phyloP scores from a whole-genome alignment of 2,329 filamentous ascomycete species.

The Trichophyton benhamiae region DNA sequence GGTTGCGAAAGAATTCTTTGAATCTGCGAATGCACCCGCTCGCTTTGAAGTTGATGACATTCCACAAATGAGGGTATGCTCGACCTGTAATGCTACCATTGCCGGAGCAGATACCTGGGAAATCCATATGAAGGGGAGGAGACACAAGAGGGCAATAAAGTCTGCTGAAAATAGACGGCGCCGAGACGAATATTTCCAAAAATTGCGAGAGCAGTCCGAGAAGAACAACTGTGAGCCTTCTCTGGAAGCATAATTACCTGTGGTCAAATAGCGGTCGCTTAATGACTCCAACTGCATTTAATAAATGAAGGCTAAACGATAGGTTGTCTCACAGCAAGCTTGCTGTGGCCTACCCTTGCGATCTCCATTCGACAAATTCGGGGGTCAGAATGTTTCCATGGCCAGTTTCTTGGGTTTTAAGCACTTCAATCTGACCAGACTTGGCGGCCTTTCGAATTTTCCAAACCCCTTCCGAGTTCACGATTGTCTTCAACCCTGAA shows the following conservation, averaged over 20 bases:
- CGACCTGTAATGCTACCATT: constrained; percentile 51
- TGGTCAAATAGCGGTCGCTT: not conserved
- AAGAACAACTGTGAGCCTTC: not conserved
- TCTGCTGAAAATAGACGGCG: constrained; percentile 20
- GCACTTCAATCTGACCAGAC: constrained; percentile 57
- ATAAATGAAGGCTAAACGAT: too few species aligned
- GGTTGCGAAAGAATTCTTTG: constrained; percentile 45
- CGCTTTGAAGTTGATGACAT: constrained; percentile 34
- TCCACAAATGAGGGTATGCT: constrained; percentile 48
- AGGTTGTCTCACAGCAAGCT: too few species aligned
- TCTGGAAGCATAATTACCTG: not conserved
- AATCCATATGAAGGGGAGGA: constrained; percentile 43
- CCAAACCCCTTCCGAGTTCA: constrained; percentile 62
- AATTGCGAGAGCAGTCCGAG: constrained; percentile 13
- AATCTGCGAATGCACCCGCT: constrained; percentile 40
- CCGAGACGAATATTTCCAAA: constrained; percentile 23
- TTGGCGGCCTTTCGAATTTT: constrained; percentile 57
- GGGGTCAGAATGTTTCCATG: constrained; percentile 64
- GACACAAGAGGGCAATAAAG: constrained; percentile 45
- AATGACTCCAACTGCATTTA: too few species aligned
- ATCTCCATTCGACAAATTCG: constrained; percentile 63
- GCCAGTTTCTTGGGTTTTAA: constrained; percentile 58
- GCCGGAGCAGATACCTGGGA: constrained; percentile 35
- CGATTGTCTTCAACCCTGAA: constrained; percentile 50
- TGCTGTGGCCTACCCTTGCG: constrained; percentile 1